Base-by-base conservation (phyloP, 2,329 filamentous ascomycete species). In the Venturia oleaginea region DNA sequence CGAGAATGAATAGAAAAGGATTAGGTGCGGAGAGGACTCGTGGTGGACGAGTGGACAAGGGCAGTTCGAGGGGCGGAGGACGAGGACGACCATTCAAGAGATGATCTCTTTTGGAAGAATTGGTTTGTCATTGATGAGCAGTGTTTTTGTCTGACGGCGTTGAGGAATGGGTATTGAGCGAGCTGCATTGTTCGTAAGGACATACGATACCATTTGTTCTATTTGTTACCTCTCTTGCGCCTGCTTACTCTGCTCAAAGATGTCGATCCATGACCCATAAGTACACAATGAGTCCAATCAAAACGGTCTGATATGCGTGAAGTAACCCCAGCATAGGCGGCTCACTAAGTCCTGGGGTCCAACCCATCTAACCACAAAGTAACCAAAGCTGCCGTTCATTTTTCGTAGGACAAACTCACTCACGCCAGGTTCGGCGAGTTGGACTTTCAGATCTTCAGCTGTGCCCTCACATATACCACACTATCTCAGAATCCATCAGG, bases 1-100 rank as follows among this genome's bases (percentile, higher is more conserved):
- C 51, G 11, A 42, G 51, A 34, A 54, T 61, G 59, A 66, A 67
- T 57, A 63, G 65, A 40, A 66, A 65, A 24, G 65, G 65, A 13
- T 43, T 67, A 32, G 65, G 65, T 15, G 48, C 30, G 34, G 63
- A 66, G 27, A 65, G 61, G 27, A 61, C 40, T 15, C 40, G 43
- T 46, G 43, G 60, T 38, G 60, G 40, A 34, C 27, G 51, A n/a
- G 51, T 57, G 27, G 51, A 34, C 17, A 57, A 57, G 51, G 24
- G 51, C 6, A 57, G 51, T 37, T 15, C 51, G 15, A 57, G 30
- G n/a, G 51, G 51, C 15, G 24, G 51, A 51, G 46, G 46, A 51
- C 46, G 46, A 34, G 46, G 46, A 51, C 46, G 46, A 34, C 30
- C 51, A 1, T 34, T 57, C 51, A 57, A 57, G 30, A 57, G 51